A percentile compares a stretch with the other conserved stretches of the same genome.
Conservation (phyloP, 192 early-diverging fungal genomes). For the Rhizophagus sp. region DNA sequence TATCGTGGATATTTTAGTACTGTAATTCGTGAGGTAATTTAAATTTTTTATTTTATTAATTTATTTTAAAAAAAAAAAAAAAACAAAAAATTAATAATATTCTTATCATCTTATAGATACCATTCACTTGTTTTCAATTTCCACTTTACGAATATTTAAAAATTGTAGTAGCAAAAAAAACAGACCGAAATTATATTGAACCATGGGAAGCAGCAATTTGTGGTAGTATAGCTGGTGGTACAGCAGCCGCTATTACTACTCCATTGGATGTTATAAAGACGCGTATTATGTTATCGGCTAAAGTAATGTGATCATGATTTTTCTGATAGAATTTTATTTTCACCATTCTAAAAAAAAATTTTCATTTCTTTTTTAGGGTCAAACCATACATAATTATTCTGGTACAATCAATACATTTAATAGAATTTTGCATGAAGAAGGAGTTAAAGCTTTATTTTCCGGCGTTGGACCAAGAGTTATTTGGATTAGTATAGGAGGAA, state of each 20-base stretch:
- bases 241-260: constrained; percentile 88
- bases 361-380: constrained; percentile 33
- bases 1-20: constrained; percentile 93
- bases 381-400: constrained; percentile 58
- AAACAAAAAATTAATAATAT: neutral
- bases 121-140: constrained; percentile 96
- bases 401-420: constrained; percentile 71
- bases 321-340: neutral
- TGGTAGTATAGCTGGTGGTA: constrained; percentile 86
- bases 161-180: constrained; percentile 47
- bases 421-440: constrained; percentile 79
- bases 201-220: constrained; percentile 86
- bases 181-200: constrained; percentile 49
- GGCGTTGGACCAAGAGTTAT: constrained; percentile 91
- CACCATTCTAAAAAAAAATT: neutral
- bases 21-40: constrained; percentile 79
- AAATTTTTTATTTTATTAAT: neutral
- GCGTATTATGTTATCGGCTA: constrained; percentile 89
- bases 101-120: constrained; percentile 58
- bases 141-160: constrained; percentile 93
- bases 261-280: constrained; percentile 98
- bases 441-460: constrained; percentile 73
- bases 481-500: constrained; percentile 96
- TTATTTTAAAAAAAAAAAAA: constrained; percentile 10
- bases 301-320: constrained; percentile 41